Conservation (phyloP, 1,139 yeast species). For the Kazachstania sp. region DNA sequence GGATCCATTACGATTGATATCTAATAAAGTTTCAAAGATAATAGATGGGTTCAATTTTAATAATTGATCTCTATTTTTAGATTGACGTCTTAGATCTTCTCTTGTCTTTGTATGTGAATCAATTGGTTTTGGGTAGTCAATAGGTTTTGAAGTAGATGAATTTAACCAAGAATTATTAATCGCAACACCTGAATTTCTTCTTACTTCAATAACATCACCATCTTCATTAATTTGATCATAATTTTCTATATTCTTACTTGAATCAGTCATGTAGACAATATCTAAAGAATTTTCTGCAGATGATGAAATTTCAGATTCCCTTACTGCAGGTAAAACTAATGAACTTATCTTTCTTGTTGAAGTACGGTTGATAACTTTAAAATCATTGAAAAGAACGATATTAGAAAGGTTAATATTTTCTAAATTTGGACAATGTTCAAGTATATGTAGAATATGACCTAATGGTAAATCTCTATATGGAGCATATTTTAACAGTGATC, state of each 20-base stretch:
- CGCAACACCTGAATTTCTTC: constrained; percentile 7
- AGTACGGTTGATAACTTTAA: constrained; percentile 34
- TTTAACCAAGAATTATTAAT: constrained; percentile 9
- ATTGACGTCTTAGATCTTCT: constrained; percentile 12
- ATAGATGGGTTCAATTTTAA: constrained; percentile 16
- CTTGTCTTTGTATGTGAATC: constrained; percentile 17
- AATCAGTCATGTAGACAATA: constrained; percentile 25
- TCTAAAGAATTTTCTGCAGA: constrained; percentile 12
- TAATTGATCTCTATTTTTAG: constrained; percentile 10
- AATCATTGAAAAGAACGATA: constrained; percentile 51
- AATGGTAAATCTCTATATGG: constrained; percentile 58
- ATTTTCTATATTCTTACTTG: constrained; percentile 22
- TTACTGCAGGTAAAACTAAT: constrained; percentile 16
- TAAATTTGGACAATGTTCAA: constrained; percentile 52
- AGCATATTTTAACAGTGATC: constrained; percentile 48
- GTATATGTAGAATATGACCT: constrained; percentile 54
- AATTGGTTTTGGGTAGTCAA: constrained; percentile 20
- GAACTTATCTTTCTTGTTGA: constrained; percentile 14
- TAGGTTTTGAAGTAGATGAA: constrained; percentile 6
- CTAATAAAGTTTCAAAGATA: constrained; percentile 14
- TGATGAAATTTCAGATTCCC: constrained; percentile 9
- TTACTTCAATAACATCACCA: not conserved
- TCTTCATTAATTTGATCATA: constrained; percentile 8
- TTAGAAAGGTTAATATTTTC: constrained; percentile 44
- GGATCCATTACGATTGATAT: constrained; percentile 2